Evolutionary conservation across 306 rosid genomes (phyloP).

Genomic region (Astragalus membranaceus): DNA sequence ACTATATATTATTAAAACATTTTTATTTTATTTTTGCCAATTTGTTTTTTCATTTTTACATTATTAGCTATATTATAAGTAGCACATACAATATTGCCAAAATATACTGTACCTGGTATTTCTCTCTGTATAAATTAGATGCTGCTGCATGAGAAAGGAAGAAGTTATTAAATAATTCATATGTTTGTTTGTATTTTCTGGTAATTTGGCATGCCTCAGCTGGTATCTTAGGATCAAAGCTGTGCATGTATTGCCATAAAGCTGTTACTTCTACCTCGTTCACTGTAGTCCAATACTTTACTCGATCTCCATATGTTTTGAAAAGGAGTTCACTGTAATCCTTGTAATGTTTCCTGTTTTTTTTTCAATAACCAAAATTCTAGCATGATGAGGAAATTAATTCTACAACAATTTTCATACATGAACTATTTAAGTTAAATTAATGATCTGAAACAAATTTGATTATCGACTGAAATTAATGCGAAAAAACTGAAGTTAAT

Average conservation of each 20-base stretch:
- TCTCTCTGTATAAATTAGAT: slow-evolving; percentile 19
- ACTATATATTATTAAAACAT: too few relatives aligned
- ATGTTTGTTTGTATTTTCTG: slow-evolving; percentile 24
- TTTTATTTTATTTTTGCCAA: too few relatives aligned
- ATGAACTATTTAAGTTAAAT: not conserved
- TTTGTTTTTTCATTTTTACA: too few relatives aligned
- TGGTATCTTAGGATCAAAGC: slow-evolving; percentile 14
- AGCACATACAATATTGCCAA: not conserved
- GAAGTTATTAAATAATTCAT: slow-evolving; percentile 25
- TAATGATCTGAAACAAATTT: not conserved
- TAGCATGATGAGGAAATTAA: not conserved
- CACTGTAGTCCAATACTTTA: slow-evolving; percentile 32
- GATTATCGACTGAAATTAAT: too few relatives aligned
- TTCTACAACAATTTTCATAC: not conserved
- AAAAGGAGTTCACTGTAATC: slow-evolving; percentile 30
- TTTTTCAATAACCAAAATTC: not conserved
- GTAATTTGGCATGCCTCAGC: slow-evolving; percentile 11
- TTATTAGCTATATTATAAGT: not conserved
- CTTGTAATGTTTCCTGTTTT: slow-evolving; percentile 26
- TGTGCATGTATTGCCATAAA: slow-evolving; percentile 12
- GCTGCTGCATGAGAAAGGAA: slow-evolving; percentile 35
- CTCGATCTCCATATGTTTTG: slow-evolving; percentile 36
- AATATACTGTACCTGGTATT: slow-evolving; percentile 21
- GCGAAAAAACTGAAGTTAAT: too few relatives aligned
- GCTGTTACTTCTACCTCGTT: slow-evolving; percentile 26